Conservation (phyloP, 202 grass and related monocot genomes). For the Bolboschoenoplectus hybrid region DNA sequence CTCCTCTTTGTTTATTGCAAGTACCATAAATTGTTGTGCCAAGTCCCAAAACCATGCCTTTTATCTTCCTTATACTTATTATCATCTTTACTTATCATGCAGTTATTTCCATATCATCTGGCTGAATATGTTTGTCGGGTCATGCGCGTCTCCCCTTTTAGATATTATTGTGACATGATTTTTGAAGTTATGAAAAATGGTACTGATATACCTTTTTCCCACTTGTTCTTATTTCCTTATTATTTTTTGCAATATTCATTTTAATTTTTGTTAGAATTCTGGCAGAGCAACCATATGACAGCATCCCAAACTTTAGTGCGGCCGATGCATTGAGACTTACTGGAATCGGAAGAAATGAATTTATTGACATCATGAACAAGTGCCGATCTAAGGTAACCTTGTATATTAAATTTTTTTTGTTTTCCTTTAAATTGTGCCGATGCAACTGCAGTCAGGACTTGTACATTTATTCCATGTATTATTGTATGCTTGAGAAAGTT, state of each 20-base stretch:
- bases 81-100: conserved; percentile 37
- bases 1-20: conserved; percentile 12
- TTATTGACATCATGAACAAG: conserved; percentile 99
- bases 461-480: neutral
- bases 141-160: conserved; percentile 80
- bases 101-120: conserved; percentile 97
- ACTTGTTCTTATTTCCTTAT: conserved; percentile 33
- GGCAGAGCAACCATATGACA: conserved; percentile 99
- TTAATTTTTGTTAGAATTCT: conserved; percentile 47
- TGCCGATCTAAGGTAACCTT: conserved; percentile 92
- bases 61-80: neutral
- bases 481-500: neutral
- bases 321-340: conserved; percentile 93
- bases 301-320: conserved; percentile 98
- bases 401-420: conserved; percentile 26
- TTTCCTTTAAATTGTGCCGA: neutral
- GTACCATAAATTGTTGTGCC: too few relatives aligned
- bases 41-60: neutral
- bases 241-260: conserved; percentile 36
- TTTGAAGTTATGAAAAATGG: conserved; percentile 98
- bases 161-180: conserved; percentile 97
- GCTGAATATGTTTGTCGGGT: conserved; percentile 94
- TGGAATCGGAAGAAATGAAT: conserved; percentile 95
- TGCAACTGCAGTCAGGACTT: neutral
- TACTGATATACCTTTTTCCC: conserved; percentile 44